A percentile compares a stretch with the other conserved stretches of the same genome.
Conservation (phyloP, 202 grass and related monocot species). For the Eragrostis tef region DNA sequence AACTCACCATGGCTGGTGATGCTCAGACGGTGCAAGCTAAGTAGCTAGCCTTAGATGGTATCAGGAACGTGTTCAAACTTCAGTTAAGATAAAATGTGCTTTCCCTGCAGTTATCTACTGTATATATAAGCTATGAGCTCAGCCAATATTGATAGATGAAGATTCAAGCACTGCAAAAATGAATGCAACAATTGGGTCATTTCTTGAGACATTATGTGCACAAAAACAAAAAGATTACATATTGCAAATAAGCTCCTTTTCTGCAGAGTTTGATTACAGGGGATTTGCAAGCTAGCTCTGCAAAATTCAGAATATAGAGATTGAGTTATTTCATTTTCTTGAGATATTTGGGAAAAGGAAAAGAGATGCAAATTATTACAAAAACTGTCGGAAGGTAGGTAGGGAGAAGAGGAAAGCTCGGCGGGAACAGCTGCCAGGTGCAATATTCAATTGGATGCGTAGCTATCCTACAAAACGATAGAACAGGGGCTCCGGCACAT, state of each 20-base stretch:
- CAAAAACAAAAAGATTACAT: background rate
- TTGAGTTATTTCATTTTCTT: background rate
- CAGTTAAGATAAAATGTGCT: background rate
- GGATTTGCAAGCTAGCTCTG: background rate
- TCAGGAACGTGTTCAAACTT: slow-evolving; percentile 36
- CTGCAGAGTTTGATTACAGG: background rate
- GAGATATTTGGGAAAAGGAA: background rate
- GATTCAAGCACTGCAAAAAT: background rate
- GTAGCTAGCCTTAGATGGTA: background rate
- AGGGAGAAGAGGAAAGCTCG: slow-evolving; percentile 47
- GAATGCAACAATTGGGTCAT: background rate
- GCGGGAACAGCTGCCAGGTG: slow-evolving; percentile 45
- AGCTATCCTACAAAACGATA: slow-evolving; percentile 41
- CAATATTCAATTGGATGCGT: slow-evolving; percentile 51
- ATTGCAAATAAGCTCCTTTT: background rate
- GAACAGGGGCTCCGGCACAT: slow-evolving; percentile 49
- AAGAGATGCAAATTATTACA: background rate
- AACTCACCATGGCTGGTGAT: slow-evolving; percentile 40
- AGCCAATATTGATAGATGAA: background rate
- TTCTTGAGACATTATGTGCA: background rate
- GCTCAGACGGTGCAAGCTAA: slow-evolving; percentile 26
- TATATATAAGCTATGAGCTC: too few species aligned
- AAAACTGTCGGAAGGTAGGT: slow-evolving; percentile 42
- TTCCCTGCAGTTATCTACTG: background rate
- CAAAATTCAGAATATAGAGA: background rate